Evolutionary conservation across 345 rosid genomes (phyloP), one percentile per base, ranked within the genome.

Genomic region (Linum lewisii): DNA sequence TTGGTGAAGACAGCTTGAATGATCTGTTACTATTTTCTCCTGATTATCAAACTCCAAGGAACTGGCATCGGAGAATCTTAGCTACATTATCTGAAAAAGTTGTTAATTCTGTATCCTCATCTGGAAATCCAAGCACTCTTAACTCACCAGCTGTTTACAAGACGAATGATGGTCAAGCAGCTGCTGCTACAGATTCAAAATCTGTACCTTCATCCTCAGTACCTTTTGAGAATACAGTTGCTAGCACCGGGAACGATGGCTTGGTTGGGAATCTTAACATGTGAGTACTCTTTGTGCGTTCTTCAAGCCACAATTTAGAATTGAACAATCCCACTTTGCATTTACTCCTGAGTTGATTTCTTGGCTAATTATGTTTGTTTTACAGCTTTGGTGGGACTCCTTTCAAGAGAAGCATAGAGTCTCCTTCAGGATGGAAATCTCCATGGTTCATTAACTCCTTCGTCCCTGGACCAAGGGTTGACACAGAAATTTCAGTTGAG

Each of bases 371-470:
- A 21, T 65, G 20, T 25, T 66, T 57, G 21, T 19, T 59, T 73
- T 67, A 24, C 79, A 90, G 99, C 72, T 87, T 87, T 67, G 84
- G 93, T 63, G 95, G 77, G 49, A 93, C 97, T 63, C 97, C 97
- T 26, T 84, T 87, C 66, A 81, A 70, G 71, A 81, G 94, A 76
- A 82, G 88, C 61, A 71, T 90, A 10, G 97, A 94, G 66, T 94
- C 99, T 44, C 99, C 96, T 54, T 90, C 96, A 22, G 97, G 92
- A 34, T 94, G 99, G 99, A 94, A 85, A 69, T 93, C 99, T 13
- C 99, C 99, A 44, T 84, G 92, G 88, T 94, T 84, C 66, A 57
- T 94, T 13, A 87, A 87, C 74, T 77, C 96, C 54, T 79, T 94
- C 63, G 64, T 84, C 44, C 87, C 88, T 15, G 95, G 95, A 55